Evolutionary conservation across 331 rosid species (phyloP), one percentile per base, ranked within the genome.

Genomic region (Acacia concinna): DNA sequence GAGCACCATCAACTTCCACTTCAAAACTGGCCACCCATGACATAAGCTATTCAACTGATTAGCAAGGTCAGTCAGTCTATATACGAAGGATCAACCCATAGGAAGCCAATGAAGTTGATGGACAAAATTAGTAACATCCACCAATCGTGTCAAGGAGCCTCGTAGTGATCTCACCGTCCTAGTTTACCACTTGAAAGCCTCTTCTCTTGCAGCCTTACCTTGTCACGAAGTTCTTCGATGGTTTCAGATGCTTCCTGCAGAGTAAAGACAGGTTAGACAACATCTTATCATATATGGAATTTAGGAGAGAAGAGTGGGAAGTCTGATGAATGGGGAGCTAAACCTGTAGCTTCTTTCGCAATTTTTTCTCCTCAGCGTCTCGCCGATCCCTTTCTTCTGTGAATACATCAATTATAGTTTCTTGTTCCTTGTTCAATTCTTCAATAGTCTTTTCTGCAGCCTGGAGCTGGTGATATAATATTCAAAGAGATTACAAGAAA

Each of bases 301-400:
- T 52, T 32, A 20, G 14, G 13, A 8, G 41, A 41, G 25, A 8
- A 20, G 44, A 8, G 23, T 20, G 35, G 52, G 15, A 41, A 21
- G 2, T n/a, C 28, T 37, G 34, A 28, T 35, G 20, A 60, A 68
- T 28, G 70, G 21, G n/a, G 49, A 52, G 59, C 35, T 28, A 23
- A 1, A 95, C 99, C 98, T 91, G 91, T 43, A 93, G 88, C 90
- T 89, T 93, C 78, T 81, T 85, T 78, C 97, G 89, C 91, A 96
- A 81, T 69, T 43, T 84, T 79, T 34, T 82, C 82, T 91, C 99
- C 85, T 86, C 97, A 8, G 69, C 41, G 59, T 90, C 91, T 28
- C 97, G 91, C 15, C 94, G 87, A 27, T 96, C 97, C 84, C 97
- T 88, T 79, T 96, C 99, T 80, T 91, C 99, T 0, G 97, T 68